Base-by-base conservation (phyloP, 352 stramenopile species). In the Phytopythium sindhum region DNA sequence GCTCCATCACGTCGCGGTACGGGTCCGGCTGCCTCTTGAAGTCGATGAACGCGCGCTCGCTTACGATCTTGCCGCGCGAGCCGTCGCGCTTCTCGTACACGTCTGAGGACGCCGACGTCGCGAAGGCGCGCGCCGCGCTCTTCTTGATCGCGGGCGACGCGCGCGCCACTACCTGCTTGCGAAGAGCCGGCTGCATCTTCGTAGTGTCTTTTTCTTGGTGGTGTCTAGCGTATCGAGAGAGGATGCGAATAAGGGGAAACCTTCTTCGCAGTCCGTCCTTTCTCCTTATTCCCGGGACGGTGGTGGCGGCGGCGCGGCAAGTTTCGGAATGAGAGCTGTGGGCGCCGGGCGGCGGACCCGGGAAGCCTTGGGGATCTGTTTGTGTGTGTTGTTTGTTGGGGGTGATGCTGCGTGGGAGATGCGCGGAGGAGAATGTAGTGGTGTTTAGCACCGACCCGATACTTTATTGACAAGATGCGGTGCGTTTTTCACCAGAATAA, bases 1-100 rank as follows among this genome's bases (percentile, higher is more conserved):
- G 92, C 75, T 98, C 89, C 26, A 90, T 68, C 29, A 96, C 81
- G 44, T 95, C 76, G 54, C 96, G 94, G 78, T 99, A 99, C 26
- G 96, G 89, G 74, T 99, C 96, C 1, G 83, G 73, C 61, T 91
- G 73, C 35, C 86, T 83, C 65, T 85, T 81, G 67, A 92, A 90
- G 52, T 94, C 86, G 67, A 94, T 86, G 66, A 94, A 94, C 56
- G 86, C 82, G 51, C 85, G 83, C 64, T 83, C 85, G 60, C 78
- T 89, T 45, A 87, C 69, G 66, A 90, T 91, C 63, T 70, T 70
- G 60, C 81, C 81, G 63, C 80, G 78, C 62, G 77, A 86, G 33
- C 84, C 84, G 66, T 93, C 81, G 68, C 84, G 81, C 65, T 84
- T 86, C 57, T 75, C 70, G 42, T 73, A 86, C 26, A 75, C 58